Percentiles rank a stretch among this genome's conserved stretches.
Evolutionary conservation across 2,329 filamentous ascomycete species (phyloP).

Genomic region (Teratosphaeria epicoccoides): DNA sequence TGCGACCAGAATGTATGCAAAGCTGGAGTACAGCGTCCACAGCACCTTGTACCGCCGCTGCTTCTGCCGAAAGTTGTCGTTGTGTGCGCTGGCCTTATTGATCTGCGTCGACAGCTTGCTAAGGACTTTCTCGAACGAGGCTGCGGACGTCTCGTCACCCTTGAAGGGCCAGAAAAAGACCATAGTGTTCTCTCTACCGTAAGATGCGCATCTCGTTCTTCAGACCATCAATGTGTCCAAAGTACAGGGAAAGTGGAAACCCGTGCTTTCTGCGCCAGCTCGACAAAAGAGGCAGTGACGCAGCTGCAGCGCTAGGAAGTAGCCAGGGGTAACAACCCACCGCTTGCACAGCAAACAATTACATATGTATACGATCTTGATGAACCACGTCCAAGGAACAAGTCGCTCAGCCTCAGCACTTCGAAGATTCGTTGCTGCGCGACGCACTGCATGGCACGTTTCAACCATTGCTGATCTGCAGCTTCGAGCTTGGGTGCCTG

Average conservation of each 20-base stretch:
- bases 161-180: conserved; percentile 80
- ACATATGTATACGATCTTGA: no score
- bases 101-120: conserved; percentile 76
- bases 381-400: background rate
- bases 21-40: conserved; percentile 80
- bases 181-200: conserved; percentile 41
- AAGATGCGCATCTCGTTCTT: background rate
- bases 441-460: background rate
- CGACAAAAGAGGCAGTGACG: background rate
- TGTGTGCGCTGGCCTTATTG: conserved; percentile 56
- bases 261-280: background rate
- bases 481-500: background rate
- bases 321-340: background rate
- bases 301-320: background rate
- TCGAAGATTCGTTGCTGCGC: background rate
- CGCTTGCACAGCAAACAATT: background rate
- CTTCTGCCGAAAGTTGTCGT: conserved; percentile 62
- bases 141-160: conserved; percentile 77
- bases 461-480: background rate
- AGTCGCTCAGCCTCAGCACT: background rate
- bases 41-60: conserved; percentile 72
- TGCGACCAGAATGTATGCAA: conserved; percentile 79
- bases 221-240: background rate
- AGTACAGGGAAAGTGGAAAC: background rate
- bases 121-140: conserved; percentile 85